A percentile compares a stretch with the other conserved stretches of the same genome.
These are phyloP conservation scores for Pseudogymnoascus sp. DNA, from an alignment of 2,329 filamentous ascomycete species.

Conservation along the genomic window DNA sequence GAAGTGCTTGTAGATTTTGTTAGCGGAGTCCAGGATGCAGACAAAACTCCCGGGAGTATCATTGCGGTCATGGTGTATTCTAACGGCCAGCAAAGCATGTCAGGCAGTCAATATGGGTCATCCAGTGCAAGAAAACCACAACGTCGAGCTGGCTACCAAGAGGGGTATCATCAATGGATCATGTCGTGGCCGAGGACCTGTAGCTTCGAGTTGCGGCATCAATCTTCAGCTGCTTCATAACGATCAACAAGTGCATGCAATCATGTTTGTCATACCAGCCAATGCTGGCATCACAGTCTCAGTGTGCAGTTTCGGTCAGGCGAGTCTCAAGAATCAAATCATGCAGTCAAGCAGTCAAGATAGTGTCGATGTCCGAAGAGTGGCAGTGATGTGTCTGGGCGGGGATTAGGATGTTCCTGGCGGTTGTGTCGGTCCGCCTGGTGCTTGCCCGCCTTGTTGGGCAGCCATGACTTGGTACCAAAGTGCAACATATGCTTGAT, in stretches of 20 bases:
- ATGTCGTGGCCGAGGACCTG: not conserved
- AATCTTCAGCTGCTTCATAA: slow-evolving; percentile 6
- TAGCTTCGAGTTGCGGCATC: slow-evolving; percentile 5
- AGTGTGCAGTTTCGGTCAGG: slow-evolving; percentile 8
- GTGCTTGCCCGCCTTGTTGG: slow-evolving; percentile 33
- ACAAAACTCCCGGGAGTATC: not conserved
- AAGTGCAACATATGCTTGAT: slow-evolving; percentile 68
- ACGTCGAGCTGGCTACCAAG: not conserved
- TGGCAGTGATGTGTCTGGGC: slow-evolving; percentile 13
- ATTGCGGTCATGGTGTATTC: slow-evolving; percentile 3
- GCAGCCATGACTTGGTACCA: slow-evolving; percentile 67
- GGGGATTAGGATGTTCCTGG: slow-evolving; percentile 31
- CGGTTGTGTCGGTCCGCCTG: slow-evolving; percentile 31
- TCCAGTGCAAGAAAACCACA: not conserved
- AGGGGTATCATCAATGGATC: slow-evolving; percentile 6
- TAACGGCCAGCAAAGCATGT: slow-evolving; percentile 4
- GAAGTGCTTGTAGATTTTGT: not conserved
- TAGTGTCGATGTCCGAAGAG: slow-evolving; percentile 20
- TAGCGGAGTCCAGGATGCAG: not conserved
- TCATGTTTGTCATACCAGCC: slow-evolving; percentile 18
- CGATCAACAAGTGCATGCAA: slow-evolving; percentile 13
- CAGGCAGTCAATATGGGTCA: slow-evolving; percentile 5
- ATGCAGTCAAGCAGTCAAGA: slow-evolving; percentile 27
- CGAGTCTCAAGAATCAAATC: slow-evolving; percentile 20
- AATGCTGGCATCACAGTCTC: slow-evolving; percentile 8